A percentile compares a stretch with the other conserved stretches of the same genome.
These are phyloP conservation scores for Neckera pumila DNA, from an alignment of 225 moss, liverwort and hornwort genomes.

Conservation along the genomic window DNA sequence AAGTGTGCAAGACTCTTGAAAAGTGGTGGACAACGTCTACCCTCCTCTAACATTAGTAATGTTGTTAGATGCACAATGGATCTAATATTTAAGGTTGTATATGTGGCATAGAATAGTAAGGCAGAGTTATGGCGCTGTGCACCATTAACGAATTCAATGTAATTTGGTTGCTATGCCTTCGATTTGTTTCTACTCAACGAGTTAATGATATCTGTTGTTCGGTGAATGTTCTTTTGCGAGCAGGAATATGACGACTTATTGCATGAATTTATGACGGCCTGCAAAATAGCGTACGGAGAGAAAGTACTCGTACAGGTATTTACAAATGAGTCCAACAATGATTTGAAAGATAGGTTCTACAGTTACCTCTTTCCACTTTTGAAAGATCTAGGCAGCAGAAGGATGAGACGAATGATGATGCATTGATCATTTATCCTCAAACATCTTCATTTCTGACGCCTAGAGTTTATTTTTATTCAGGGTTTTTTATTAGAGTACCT, in stretches of 20 bases:
- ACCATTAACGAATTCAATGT: not conserved
- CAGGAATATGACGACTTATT: constrained; percentile 76
- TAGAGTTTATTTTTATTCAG: not conserved
- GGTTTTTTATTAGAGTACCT: not conserved
- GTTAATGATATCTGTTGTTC: not conserved
- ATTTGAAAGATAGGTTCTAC: not conserved
- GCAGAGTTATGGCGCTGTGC: not conserved
- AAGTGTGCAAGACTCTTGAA: not conserved
- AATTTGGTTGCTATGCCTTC: not conserved
- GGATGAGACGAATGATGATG: not conserved
- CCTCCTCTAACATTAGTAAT: not conserved
- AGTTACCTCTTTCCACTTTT: not conserved
- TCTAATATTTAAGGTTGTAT: not conserved
- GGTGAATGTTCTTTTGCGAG: not conserved
- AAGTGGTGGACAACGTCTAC: not conserved
- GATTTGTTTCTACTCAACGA: not conserved
- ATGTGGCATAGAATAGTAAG: not conserved
- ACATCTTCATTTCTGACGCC: not conserved
- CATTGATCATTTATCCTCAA: not conserved
- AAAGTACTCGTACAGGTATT: constrained; percentile 65
- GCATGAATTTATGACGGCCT: constrained; percentile 81
- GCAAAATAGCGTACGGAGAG: constrained; percentile 38
- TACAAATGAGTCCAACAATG: not conserved
- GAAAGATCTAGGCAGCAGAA: not conserved
- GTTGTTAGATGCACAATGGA: not conserved